Base-by-base conservation (phyloP, 371 early-diverging fungal species). In the Blakeslea trispora region DNA sequence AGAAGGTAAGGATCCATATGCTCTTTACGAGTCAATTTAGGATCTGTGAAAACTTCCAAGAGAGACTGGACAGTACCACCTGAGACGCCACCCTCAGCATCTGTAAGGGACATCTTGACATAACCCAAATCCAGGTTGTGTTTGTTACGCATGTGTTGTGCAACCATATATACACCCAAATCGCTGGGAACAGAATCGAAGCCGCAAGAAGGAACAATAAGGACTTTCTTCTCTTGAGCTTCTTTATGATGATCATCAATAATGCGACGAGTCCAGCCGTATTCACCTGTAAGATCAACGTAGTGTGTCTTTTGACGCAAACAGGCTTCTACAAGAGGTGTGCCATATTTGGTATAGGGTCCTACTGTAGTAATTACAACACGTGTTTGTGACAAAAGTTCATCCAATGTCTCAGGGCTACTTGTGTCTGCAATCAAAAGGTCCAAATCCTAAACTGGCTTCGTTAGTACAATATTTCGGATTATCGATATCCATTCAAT, bases 101-200 rank as follows among this genome's bases (percentile, higher is more conserved):
- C 65, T 5, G 57, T 65, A 5, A 92, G 62, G 2, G 84, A 85
- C 53, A 79, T 72, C 64, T 89, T 83, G 15, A 85, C 85, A 23
- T 74, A 61, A 4, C 75, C 68, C 17, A 81, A 67, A 40, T 79
- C 59, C 49, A 82, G 56, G 6, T 73, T 63, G 49, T 86, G 65
- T 41, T 78, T 75, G 31, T 66, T 60, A n/a, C 75, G 85, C 31
- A 81, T 66, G 51, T 79, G 76, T 13, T 83, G 63, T 1, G 68
- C 74, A 7, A 84, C 63, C 72, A 72, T 74, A 22, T 31, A 65
- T 4, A 53, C 61, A 24, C 91, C 91, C 9, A 94, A 63, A 56
- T 93, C 93, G 15, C 88, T 81, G 0, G 93, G 92, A 10, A 97
- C 78, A 21, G 92, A 93, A 69, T 97, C 96, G 72, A 97, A 96